A percentile compares a stretch with the other conserved stretches of the same genome.
These are phyloP conservation scores for Cryphonectria japonica DNA, from an alignment of 2,329 filamentous ascomycete species.

Conservation along the genomic window DNA sequence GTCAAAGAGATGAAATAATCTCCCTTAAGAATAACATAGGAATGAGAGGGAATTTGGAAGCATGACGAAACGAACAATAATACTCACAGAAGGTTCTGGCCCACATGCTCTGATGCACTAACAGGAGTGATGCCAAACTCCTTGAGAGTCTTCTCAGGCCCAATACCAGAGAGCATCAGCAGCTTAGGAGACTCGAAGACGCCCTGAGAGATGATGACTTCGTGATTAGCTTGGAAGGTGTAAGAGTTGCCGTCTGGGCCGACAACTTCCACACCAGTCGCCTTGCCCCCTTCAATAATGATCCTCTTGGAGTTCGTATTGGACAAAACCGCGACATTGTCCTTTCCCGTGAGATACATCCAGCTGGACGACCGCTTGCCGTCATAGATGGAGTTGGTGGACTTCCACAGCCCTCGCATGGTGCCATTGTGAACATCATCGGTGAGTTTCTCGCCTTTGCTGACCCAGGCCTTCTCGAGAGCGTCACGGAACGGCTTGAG, in stretches of 20 bases:
- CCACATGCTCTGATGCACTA: conserved; percentile 63
- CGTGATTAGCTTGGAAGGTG: conserved; percentile 51
- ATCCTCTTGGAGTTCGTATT: conserved; percentile 53
- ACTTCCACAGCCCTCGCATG: conserved; percentile 57
- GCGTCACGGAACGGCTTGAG: conserved; percentile 54
- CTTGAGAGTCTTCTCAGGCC: conserved; percentile 55
- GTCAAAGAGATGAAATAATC: neutral
- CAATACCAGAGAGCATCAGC: conserved; percentile 67
- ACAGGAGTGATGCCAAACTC: conserved; percentile 57
- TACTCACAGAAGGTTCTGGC: conserved; percentile 59
- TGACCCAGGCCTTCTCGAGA: conserved; percentile 56
- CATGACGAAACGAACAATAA: too few relatives aligned
- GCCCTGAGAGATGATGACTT: conserved; percentile 54
- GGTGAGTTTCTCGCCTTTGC: conserved; percentile 52
- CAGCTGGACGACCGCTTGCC: conserved; percentile 58
- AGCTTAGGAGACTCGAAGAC: conserved; percentile 68
- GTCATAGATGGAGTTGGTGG: conserved; percentile 60
- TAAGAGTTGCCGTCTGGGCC: conserved; percentile 45
- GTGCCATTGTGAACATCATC: conserved; percentile 61
- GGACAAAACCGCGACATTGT: conserved; percentile 57
- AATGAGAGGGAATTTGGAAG: too few relatives aligned
- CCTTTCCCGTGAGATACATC: conserved; percentile 55
- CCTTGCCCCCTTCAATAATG: conserved; percentile 52
- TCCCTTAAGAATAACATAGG: too few relatives aligned
- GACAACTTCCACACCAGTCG: conserved; percentile 50